Evolutionary conservation across 2,329 filamentous ascomycete species (phyloP), one percentile per base, ranked within the genome.

Genomic region (Ilyonectria destructans): DNA sequence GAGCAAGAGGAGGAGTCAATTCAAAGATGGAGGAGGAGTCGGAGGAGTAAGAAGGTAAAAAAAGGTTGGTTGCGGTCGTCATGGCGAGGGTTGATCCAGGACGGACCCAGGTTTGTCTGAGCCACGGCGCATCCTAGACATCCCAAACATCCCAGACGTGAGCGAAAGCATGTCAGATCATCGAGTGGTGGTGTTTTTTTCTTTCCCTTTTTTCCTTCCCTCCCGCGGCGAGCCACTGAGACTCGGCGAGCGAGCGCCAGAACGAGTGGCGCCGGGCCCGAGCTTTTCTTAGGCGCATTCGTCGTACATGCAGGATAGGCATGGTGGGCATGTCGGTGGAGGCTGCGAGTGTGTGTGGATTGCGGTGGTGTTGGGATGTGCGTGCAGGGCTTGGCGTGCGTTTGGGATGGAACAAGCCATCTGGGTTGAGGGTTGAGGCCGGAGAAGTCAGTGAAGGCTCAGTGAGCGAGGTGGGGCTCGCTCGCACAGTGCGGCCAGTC

Each of bases 141-240:
- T 15, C 15, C 40, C 40, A n/a, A 17, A n/a, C 40, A 17, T 63
- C 70, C 60, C 68, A 64, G 65, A 64, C 37, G 56, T 52, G 26
- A 26, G 51, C 10, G 43, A 62, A 62, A 33, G 37, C 46, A 64
- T 57, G 65, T 73, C 71, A 73, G 71, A 73, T 73, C 71, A 73
- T 70, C 71, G 67, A 71, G 73, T 21, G 31, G 51, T 54, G 31
- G 51, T 54, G 48, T 51, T 51, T 51, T 51, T 26, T 49, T 13
- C 4, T 33, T 2, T 33, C 5, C 31, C 4, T 26, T 26, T 26
- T 26, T 26, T 12, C 19, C 19, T 6, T 21, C n/a, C n/a, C 19
- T 7, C 12, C 73, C 35, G 56, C 23, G 15, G 55, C 58, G 40
- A n/a, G 23, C 33, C 10, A 49, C 29, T n/a, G 52, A 48, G 45